phyloP scores from a whole-genome alignment of 1,139 yeast species.

The Saccharomyces pastorianus region DNA sequence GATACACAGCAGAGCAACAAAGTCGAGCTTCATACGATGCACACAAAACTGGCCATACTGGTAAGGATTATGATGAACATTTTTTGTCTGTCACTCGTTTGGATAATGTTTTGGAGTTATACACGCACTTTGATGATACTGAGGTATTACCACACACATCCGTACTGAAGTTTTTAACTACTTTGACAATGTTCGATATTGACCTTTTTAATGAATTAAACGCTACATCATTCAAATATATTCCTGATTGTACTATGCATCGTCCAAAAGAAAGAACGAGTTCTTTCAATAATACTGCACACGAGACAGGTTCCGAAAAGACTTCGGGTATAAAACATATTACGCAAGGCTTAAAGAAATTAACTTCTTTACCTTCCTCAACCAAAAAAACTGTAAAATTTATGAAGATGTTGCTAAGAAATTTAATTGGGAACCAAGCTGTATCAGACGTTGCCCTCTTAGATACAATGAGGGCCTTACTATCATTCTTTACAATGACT shows the following conservation, averaged over 20 bases:
- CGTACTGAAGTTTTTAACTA: constrained; percentile 20
- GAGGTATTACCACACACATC: constrained; percentile 24
- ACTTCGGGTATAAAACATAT: constrained; percentile 12
- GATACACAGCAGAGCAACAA: background rate
- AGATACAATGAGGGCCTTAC: constrained; percentile 22
- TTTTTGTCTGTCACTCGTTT: constrained; percentile 9
- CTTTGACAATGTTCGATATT: constrained; percentile 21
- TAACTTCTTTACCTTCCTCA: constrained; percentile 14
- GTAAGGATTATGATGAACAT: background rate
- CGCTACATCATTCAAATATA: constrained; percentile 16
- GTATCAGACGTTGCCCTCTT: constrained; percentile 24
- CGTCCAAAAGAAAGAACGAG: constrained; percentile 1
- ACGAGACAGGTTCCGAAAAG: constrained; percentile 7
- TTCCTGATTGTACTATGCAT: constrained; percentile 12
- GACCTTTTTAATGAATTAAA: constrained; percentile 23
- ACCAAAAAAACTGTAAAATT: constrained; percentile 21
- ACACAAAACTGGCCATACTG: background rate
- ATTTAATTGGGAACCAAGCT: constrained; percentile 20
- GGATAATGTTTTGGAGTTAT: constrained; percentile 18
- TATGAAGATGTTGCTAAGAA: constrained; percentile 22
- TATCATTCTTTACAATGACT: constrained; percentile 21
- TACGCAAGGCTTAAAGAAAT: constrained; percentile 17
- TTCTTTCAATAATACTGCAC: background rate
- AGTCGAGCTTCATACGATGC: background rate
- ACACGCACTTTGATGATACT: constrained; percentile 18